These are phyloP conservation scores for Dactylella cylindrospora DNA, from an alignment of 2,329 filamentous ascomycete species.

Conservation along the genomic window DNA sequence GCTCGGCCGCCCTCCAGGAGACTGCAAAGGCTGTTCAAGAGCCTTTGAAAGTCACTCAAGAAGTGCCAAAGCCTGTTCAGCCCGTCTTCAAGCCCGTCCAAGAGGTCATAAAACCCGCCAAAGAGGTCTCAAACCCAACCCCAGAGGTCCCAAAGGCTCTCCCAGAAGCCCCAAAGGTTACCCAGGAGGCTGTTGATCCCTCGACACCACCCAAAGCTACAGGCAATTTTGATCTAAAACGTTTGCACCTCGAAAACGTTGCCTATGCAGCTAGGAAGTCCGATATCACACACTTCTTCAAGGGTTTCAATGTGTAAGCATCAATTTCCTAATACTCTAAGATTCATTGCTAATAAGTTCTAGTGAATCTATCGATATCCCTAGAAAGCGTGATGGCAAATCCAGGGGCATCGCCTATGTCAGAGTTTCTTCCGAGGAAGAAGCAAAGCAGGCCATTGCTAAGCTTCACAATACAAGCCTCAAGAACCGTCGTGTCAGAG, in stretches of 20 bases:
- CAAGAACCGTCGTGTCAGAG: conserved; percentile 17
- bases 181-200: conserved; percentile 1
- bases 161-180: conserved; percentile 28
- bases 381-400: conserved; percentile 18
- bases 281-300: conserved; percentile 26
- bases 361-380: conserved; percentile 30
- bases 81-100: too few relatives aligned
- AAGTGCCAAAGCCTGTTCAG: too few relatives aligned
- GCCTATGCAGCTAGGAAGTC: conserved; percentile 28
- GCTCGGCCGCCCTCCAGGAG: too few relatives aligned
- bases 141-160: conserved; percentile 14
- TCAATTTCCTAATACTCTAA: not conserved
- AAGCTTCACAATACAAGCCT: conserved; percentile 16
- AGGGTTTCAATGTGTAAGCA: conserved; percentile 35
- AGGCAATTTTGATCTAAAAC: conserved; percentile 12
- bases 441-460: conserved; percentile 18
- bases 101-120: too few relatives aligned
- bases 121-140: too few relatives aligned
- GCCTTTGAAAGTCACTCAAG: too few relatives aligned
- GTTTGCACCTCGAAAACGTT: conserved; percentile 34
- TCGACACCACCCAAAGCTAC: conserved; percentile 14
- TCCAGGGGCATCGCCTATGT: conserved; percentile 21
- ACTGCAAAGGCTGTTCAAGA: not conserved
- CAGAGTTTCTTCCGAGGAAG: conserved; percentile 19
- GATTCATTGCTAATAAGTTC: not conserved